phyloP scores from a whole-genome alignment of 345 rosid genomes.

The Eucalyptus brandiana region DNA sequence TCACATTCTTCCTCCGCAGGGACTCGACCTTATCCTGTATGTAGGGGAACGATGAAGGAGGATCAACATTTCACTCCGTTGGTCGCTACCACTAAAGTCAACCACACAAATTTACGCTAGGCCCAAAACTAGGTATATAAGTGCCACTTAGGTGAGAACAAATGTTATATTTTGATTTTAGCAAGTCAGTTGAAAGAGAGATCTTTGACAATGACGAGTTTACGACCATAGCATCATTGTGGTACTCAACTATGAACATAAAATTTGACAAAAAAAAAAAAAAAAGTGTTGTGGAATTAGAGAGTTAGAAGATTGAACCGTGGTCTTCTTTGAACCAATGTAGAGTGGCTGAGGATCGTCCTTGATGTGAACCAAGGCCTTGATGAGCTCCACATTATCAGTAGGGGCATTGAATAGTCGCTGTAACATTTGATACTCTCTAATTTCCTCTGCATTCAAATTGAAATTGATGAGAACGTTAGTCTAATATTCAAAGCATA shows the following conservation, averaged over 20 bases:
- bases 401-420: constrained; percentile 6
- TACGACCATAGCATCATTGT: not conserved
- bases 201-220: not conserved
- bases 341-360: constrained; percentile 27
- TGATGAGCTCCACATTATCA: constrained; percentile 30
- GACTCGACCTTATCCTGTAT: constrained; percentile 9
- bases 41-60: not conserved
- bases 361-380: constrained; percentile 20
- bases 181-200: not conserved
- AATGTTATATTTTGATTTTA: not conserved
- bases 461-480: not conserved
- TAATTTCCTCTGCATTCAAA: constrained; percentile 19
- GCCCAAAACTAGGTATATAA: not conserved
- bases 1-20: constrained; percentile 9
- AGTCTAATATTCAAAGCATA: not conserved
- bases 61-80: not conserved
- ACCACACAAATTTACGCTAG: not conserved
- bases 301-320: constrained; percentile 4
- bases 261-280: not conserved
- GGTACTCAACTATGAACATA: not conserved
- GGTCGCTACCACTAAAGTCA: not conserved
- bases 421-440: constrained; percentile 12
- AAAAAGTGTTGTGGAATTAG: not conserved
- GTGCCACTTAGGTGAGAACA: not conserved
- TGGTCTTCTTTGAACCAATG: constrained; percentile 15